These are phyloP conservation scores for Tinospora cordifolia DNA, from an alignment of 164 flowering plant species.

Conservation along the genomic window DNA sequence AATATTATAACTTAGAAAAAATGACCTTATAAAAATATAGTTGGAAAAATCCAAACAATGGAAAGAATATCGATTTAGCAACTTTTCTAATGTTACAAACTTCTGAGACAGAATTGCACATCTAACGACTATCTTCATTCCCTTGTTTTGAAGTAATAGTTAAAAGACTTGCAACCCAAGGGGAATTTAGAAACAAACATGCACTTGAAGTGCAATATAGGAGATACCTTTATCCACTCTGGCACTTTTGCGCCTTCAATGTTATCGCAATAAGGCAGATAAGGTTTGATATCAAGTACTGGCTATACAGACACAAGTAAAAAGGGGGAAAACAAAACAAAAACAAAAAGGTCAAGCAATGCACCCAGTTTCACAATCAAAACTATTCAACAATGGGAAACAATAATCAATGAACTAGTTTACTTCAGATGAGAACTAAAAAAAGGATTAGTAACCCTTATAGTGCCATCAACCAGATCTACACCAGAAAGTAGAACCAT, in stretches of 20 bases:
- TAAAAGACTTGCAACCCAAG: background rate
- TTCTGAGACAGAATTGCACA: background rate
- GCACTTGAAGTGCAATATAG: conserved; percentile 5
- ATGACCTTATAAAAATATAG: no score
- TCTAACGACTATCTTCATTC: background rate
- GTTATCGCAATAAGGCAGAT: conserved; percentile 82
- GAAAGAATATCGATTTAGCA: no score
- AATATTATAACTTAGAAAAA: no score
- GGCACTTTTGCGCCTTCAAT: conserved; percentile 67
- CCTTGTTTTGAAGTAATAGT: no score
- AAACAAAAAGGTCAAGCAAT: conserved; percentile 16
- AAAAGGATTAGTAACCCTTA: conserved; percentile 15
- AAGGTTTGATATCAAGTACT: conserved; percentile 89
- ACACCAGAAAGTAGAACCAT: conserved; percentile 81
- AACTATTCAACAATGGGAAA: background rate
- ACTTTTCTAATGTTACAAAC: no score
- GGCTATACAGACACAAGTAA: conserved; percentile 42
- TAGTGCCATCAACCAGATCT: conserved; percentile 97
- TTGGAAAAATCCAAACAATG: no score
- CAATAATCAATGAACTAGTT: background rate
- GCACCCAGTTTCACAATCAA: conserved; percentile 5
- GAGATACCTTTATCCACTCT: conserved; percentile 65
- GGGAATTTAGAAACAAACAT: background rate
- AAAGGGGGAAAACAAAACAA: background rate
- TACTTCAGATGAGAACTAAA: background rate